These are phyloP conservation scores for Venturiaceae sp. DNA, from an alignment of 2,329 filamentous ascomycete genomes.

Conservation along the genomic window DNA sequence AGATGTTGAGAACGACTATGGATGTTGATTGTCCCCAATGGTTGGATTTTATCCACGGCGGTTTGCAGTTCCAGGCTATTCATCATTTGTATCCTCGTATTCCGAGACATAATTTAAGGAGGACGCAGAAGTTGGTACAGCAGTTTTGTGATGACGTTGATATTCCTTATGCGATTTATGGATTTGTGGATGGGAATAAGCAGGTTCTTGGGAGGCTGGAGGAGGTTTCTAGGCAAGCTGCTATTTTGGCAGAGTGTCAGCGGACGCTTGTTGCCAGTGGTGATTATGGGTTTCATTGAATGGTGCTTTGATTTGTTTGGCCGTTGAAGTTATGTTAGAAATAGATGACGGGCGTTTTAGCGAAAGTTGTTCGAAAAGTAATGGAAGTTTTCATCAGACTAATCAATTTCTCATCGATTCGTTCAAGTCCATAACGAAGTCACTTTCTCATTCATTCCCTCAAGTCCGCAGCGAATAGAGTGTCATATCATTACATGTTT, in stretches of 20 bases:
- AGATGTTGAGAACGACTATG: conserved; percentile 63
- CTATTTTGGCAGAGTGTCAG: conserved; percentile 48
- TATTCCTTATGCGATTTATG: conserved; percentile 52
- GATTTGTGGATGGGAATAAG: conserved; percentile 54
- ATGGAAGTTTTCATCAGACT: no score
- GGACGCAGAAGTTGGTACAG: conserved; percentile 48
- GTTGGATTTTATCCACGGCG: conserved; percentile 64
- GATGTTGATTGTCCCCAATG: conserved; percentile 63
- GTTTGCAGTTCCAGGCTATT: conserved; percentile 62
- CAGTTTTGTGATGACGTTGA: conserved; percentile 56
- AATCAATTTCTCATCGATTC: no score
- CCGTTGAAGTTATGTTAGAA: background rate
- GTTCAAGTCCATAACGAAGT: no score
- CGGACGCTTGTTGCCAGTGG: conserved; percentile 21
- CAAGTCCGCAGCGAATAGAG: no score
- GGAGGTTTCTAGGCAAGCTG: conserved; percentile 52
- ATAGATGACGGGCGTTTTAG: background rate
- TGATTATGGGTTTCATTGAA: conserved; percentile 3
- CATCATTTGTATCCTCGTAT: conserved; percentile 62
- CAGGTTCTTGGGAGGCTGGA: conserved; percentile 44
- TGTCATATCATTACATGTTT: no score
- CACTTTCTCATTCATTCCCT: no score
- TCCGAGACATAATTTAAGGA: conserved; percentile 57
- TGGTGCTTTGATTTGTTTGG: background rate
- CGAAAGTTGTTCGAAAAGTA: no score